Conservation (phyloP, 495 filamentous ascomycete species). For the Penicillium bialowiezense region DNA sequence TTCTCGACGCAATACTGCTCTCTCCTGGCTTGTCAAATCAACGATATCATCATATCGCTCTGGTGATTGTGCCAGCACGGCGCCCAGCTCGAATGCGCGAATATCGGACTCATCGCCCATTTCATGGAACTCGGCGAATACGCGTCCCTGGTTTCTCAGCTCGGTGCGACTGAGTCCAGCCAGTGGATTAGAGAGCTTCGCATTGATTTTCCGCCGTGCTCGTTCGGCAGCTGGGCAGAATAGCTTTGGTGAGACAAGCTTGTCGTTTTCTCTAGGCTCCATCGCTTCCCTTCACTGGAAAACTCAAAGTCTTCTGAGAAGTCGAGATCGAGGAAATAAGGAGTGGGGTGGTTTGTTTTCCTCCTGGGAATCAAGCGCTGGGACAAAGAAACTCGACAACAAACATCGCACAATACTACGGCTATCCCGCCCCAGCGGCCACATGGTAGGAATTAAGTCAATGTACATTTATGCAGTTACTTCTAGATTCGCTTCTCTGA, state of each 20-base stretch:
- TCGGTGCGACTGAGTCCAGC: constrained; percentile 58
- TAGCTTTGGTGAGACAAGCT: constrained; percentile 24
- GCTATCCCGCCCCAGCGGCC: too few relatives aligned
- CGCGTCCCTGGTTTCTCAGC: constrained; percentile 60
- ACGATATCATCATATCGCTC: constrained; percentile 50
- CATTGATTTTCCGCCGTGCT: constrained; percentile 51
- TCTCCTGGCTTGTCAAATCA: constrained; percentile 56
- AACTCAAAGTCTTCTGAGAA: not conserved
- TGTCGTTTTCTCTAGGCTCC: constrained; percentile 13
- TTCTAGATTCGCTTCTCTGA: too few relatives aligned
- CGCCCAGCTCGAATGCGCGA: constrained; percentile 69
- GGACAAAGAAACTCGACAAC: too few relatives aligned
- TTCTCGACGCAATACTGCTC: constrained; percentile 57
- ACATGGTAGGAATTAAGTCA: too few relatives aligned
- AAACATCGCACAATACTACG: too few relatives aligned
- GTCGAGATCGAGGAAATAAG: too few relatives aligned
- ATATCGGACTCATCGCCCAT: constrained; percentile 61
- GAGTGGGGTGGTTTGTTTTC: too few relatives aligned
- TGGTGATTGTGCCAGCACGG: constrained; percentile 63
- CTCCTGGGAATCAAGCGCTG: too few relatives aligned
- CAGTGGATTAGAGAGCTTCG: constrained; percentile 69
- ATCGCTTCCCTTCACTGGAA: constrained; percentile 15
- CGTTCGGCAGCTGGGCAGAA: constrained; percentile 45
- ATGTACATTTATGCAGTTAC: too few relatives aligned
- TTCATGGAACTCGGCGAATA: constrained; percentile 61